These are phyloP conservation scores for Collybia nuda DNA, from an alignment of 768 basidiomycete species.

Conservation along the genomic window DNA sequence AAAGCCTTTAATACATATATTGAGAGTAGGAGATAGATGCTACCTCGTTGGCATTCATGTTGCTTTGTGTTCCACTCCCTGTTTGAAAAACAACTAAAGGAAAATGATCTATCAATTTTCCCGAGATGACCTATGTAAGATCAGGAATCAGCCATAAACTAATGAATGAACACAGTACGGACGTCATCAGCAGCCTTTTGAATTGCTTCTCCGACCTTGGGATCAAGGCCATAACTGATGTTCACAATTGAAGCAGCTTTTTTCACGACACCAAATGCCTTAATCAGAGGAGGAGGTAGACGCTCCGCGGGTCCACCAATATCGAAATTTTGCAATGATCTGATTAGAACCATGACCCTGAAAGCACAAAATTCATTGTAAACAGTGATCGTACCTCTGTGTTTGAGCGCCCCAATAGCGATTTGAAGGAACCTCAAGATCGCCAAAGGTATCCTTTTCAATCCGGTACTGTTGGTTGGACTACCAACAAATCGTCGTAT, in stretches of 20 bases:
- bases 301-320: conserved; percentile 95
- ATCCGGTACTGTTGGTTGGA: conserved; percentile 59
- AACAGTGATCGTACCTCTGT: conserved; percentile 60
- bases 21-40: background rate
- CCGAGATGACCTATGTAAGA: conserved; percentile 80
- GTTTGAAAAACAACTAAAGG: conserved; percentile 99
- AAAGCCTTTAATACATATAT: background rate
- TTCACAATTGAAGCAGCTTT: conserved; percentile 95
- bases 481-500: conserved; percentile 17
- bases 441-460: conserved; percentile 95
- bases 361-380: background rate
- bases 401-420: conserved; percentile 99
- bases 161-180: conserved; percentile 16
- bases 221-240: conserved; percentile 85
- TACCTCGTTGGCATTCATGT: conserved; percentile 99
- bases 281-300: conserved; percentile 92
- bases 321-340: conserved; percentile 96
- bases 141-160: background rate
- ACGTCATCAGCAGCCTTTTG: conserved; percentile 94
- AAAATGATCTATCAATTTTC: conserved; percentile 93
- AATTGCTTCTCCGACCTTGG: conserved; percentile 85
- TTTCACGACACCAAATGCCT: conserved; percentile 96
- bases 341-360: background rate
- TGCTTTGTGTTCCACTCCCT: conserved; percentile 97
- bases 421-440: conserved; percentile 72